A percentile compares a stretch with the other conserved stretches of the same genome.
Conservation (phyloP, 116 monocot species). For the Iris pallida region DNA sequence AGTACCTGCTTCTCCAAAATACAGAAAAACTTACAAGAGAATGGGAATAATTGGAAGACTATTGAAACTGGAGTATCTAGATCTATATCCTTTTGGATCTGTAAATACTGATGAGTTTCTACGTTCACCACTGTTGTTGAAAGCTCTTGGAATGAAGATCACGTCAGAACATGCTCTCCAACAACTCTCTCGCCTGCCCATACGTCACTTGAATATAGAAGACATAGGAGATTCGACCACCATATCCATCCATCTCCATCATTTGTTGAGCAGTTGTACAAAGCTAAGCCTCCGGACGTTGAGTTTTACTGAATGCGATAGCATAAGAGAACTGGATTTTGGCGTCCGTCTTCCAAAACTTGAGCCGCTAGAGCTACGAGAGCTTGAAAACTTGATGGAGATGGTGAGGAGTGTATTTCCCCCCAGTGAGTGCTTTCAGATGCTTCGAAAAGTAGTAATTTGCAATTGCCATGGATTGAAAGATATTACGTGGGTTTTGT, state of each 20-base stretch:
- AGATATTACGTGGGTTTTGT: conserved; percentile 7
- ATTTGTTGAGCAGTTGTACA: not conserved
- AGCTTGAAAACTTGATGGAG: conserved; percentile 3
- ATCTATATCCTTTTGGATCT: not conserved
- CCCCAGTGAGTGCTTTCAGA: conserved; percentile 1
- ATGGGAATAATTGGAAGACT: not conserved
- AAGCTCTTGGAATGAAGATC: conserved; percentile 1
- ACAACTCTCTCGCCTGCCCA: not conserved
- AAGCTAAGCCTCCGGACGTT: conserved; percentile 1
- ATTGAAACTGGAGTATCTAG: not conserved
- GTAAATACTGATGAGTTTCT: conserved; percentile 1
- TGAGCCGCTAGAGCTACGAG: not conserved
- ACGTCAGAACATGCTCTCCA: not conserved
- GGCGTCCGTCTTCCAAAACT: not conserved
- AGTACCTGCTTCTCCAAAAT: conserved; percentile 8
- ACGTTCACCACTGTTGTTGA: not conserved
- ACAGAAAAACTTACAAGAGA: not conserved
- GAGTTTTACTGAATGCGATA: not conserved
- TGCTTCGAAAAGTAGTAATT: not conserved
- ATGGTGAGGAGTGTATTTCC: conserved; percentile 6
- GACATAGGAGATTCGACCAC: not conserved
- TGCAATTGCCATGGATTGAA: not conserved
- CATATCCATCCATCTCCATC: not conserved
- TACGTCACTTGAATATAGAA: not conserved
- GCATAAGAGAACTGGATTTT: conserved; percentile 3